These are phyloP conservation scores for Aspergillus sclerotioniger DNA, from an alignment of 495 filamentous ascomycete genomes.

Conservation along the genomic window DNA sequence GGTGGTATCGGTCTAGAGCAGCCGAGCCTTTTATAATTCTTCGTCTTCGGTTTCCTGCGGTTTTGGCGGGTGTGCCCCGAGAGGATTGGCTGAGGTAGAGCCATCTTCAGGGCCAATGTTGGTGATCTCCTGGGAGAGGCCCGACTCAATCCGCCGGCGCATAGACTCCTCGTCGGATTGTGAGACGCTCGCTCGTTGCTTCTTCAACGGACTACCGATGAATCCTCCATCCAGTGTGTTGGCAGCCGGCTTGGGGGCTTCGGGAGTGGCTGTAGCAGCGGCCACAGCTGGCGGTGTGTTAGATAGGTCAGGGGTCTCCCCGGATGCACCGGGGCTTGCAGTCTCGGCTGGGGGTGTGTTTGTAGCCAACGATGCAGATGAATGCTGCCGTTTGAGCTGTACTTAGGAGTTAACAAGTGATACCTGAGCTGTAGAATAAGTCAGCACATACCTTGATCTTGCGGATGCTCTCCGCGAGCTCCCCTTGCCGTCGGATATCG, in stretches of 20 bases:
- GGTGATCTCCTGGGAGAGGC: conserved; percentile 37
- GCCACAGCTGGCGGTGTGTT: conserved; percentile 39
- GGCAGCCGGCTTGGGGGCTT: conserved; percentile 27
- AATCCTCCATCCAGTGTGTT: conserved; percentile 46
- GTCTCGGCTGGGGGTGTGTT: conserved; percentile 35
- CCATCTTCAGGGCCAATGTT: conserved; percentile 6
- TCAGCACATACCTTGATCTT: conserved; percentile 77
- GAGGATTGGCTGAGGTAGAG: background rate
- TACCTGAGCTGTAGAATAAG: background rate
- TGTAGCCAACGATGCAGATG: conserved; percentile 67
- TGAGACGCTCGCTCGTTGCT: conserved; percentile 70
- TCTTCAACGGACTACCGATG: conserved; percentile 81
- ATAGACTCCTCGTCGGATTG: conserved; percentile 56
- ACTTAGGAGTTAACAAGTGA: conserved; percentile 3
- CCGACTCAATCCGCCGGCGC: conserved; percentile 46
- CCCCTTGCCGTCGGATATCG: conserved; percentile 77
- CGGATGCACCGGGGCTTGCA: conserved; percentile 46
- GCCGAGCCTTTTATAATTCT: conserved; percentile 30
- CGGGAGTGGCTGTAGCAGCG: conserved; percentile 20
- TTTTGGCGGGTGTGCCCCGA: conserved; percentile 8
- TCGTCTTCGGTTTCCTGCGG: conserved; percentile 31
- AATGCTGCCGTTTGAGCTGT: conserved; percentile 94
- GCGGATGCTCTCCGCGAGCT: conserved; percentile 85
- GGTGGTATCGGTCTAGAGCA: conserved; percentile 7
- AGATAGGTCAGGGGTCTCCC: conserved; percentile 37